These are phyloP conservation scores for Phytophthora tentaculata DNA, from an alignment of 352 stramenopile genomes.

Conservation along the genomic window DNA sequence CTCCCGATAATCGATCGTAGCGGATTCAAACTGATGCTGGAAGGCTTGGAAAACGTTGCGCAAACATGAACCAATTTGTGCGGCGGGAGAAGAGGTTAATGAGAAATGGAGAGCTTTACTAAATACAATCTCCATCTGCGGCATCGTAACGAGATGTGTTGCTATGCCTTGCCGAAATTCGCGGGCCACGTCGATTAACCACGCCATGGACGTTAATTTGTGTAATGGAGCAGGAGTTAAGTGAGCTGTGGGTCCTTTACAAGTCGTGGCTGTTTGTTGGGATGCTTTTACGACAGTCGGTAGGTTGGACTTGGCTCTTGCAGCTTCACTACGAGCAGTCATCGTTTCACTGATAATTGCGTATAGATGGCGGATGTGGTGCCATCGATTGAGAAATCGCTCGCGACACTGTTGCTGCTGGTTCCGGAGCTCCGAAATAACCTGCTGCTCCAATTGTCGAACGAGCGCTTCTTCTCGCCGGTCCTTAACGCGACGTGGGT, in stretches of 20 bases:
- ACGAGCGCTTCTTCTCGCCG: conserved; percentile 39
- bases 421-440: conserved; percentile 34
- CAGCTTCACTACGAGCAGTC: conserved; percentile 5
- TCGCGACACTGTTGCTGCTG: conserved; percentile 42
- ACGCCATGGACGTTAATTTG: conserved; percentile 31
- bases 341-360: conserved; percentile 42
- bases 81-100: not conserved
- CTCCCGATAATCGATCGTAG: conserved; percentile 51
- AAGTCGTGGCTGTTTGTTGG: not conserved
- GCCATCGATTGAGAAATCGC: conserved; percentile 53
- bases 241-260: not conserved
- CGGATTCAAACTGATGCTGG: conserved; percentile 24
- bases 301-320: conserved; percentile 11
- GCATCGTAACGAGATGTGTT: conserved; percentile 31
- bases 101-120: conserved; percentile 37
- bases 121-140: conserved; percentile 54
- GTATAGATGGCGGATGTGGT: conserved; percentile 55
- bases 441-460: conserved; percentile 21
- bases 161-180: conserved; percentile 38
- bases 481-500: conserved; percentile 42
- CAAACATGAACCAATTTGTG: conserved; percentile 27
- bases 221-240: conserved; percentile 14
- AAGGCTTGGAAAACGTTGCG: conserved; percentile 45
- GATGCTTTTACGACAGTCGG: not conserved
- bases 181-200: conserved; percentile 43